Conservation (phyloP, 2,329 filamentous ascomycete species). For the Calonectria ilicicola region DNA sequence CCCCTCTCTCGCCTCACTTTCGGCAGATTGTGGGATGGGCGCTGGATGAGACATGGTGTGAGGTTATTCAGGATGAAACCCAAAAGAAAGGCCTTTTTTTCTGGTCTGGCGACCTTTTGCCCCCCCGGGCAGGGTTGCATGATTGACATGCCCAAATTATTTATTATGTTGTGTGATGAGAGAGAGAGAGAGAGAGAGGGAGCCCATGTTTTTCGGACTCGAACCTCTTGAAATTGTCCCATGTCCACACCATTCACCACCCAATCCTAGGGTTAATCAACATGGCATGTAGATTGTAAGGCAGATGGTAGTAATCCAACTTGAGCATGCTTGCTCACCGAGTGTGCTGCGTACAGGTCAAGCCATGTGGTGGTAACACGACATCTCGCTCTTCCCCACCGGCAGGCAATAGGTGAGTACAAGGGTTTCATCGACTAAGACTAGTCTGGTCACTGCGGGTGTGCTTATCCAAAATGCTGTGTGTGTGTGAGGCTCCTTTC, state of each 20-base stretch:
- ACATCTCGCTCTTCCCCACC: not conserved
- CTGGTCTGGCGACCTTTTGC: not conserved
- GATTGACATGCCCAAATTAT: not conserved
- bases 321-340: not conserved
- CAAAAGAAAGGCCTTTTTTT: not conserved
- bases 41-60: not conserved
- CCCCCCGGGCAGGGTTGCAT: not conserved
- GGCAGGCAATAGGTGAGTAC: not conserved
- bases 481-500: not conserved
- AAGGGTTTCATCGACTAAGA: conserved; percentile 1
- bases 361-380: not conserved
- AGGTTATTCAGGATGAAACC: not conserved
- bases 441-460: not conserved
- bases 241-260: not conserved
- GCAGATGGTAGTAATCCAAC: not conserved
- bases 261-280: not conserved
- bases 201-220: not conserved
- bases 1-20: not conserved
- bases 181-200: no score
- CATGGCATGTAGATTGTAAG: not conserved
- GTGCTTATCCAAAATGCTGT: not conserved
- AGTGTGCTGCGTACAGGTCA: not conserved
- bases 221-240: not conserved
- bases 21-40: not conserved
- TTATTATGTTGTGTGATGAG: not conserved